phyloP scores from a whole-genome alignment of 768 basidiomycete species.

The Lactarius akahatsu region DNA sequence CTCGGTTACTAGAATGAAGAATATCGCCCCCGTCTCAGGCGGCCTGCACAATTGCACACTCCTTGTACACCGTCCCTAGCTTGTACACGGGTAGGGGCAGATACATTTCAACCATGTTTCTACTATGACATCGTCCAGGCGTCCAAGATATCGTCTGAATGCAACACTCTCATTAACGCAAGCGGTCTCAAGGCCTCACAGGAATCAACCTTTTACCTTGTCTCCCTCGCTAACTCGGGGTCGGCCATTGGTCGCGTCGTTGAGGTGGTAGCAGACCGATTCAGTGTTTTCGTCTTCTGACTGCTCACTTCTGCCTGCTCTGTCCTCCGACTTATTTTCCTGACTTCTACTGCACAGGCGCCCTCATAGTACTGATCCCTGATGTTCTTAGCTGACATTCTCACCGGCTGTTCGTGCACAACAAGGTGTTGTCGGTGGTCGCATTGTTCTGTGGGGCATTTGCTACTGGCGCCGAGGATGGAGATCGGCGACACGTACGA shows the following conservation, averaged over 20 bases:
- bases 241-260: constrained; percentile 59
- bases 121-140: neutral
- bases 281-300: constrained; percentile 39
- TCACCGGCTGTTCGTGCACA: constrained; percentile 69
- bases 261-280: constrained; percentile 52
- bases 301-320: neutral
- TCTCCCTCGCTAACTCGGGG: constrained; percentile 68
- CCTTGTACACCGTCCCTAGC: too few species aligned
- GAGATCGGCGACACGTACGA: constrained; percentile 58
- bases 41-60: too few species aligned
- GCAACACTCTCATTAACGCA: constrained; percentile 55
- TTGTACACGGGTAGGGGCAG: constrained; percentile 31
- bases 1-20: too few species aligned
- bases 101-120: neutral
- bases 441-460: constrained; percentile 66
- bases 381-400: constrained; percentile 53
- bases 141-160: neutral
- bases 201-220: constrained; percentile 30
- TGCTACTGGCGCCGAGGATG: constrained; percentile 56
- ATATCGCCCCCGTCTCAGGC: too few species aligned
- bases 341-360: constrained; percentile 41
- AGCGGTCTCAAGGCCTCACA: constrained; percentile 49
- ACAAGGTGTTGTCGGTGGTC: constrained; percentile 46
- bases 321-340: neutral
- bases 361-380: constrained; percentile 68